Evolutionary conservation across 176 grass and related monocot species (phyloP), one percentile per base, ranked within the genome.

Genomic region (Lolium rigidum): DNA sequence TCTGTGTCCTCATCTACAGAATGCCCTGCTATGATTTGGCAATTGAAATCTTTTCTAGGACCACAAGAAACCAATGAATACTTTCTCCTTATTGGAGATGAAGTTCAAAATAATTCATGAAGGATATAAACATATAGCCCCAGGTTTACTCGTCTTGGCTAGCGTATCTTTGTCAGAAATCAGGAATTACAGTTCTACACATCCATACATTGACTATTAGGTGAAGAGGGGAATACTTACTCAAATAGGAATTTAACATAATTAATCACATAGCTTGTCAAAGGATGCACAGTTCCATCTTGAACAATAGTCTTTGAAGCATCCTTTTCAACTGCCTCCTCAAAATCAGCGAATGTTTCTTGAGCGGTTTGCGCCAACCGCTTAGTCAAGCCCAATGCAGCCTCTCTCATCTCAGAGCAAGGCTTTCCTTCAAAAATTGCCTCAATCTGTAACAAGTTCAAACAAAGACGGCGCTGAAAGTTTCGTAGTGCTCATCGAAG

Each of bases 201-300:
- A 39, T 38, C 18, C 74, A 89, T 76, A 14, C 70, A 74, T 86
- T 7, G 21, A 71, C 46, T 62, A 25, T 7, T 10, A 60, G 46
- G 12, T 66, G 17, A 80, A 72, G 75, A 70, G 7, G 41, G 10
- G n/a, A 51, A 67, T 80, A 87, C 94, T 86, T 91, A 98, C 96
- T 98, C 93, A 46, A 98, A 98, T 35, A 98, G 70, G 83, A 98
- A 98, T 78, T 98, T 98, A 84, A 98, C 91, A 68, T 95, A 98
- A 72, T 98, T 98, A 78, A 98, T 98, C 24, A 98, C 93, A 80
- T 98, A 98, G 86, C 96, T 98, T 39, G 91, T 98, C 50, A 98
- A 87, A 89, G 96, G 96, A 85, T 98, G 96, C 50, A 98, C 96
- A 76, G 96, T 98, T 91, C 96, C 96, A 87, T 98, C 97, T 48